phyloP scores from a whole-genome alignment of 2,329 filamentous ascomycete genomes.

The Lecanoromycetidae sp. region DNA sequence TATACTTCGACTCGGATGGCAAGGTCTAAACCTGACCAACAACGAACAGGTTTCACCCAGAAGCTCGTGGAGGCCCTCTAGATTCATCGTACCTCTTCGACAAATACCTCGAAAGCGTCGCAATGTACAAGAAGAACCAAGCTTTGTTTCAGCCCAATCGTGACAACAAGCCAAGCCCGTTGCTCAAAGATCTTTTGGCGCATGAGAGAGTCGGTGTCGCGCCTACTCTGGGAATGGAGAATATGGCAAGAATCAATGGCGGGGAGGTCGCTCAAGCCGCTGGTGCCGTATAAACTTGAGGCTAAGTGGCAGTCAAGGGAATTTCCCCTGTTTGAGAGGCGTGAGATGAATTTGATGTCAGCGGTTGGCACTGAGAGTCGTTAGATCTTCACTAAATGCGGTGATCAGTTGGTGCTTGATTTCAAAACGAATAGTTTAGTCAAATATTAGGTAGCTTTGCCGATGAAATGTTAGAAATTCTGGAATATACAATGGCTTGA shows the following conservation, averaged over 20 bases:
- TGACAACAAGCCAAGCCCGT: conserved; percentile 75
- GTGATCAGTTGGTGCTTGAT: not conserved
- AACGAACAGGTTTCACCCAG: conserved; percentile 99
- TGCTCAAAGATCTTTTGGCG: conserved; percentile 80
- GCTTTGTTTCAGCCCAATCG: conserved; percentile 56
- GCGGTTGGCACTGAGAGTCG: too few species aligned
- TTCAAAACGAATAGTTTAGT: too few species aligned
- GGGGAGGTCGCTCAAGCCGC: conserved; percentile 1
- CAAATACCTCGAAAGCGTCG: conserved; percentile 82
- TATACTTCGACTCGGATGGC: too few species aligned
- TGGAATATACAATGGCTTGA: too few species aligned
- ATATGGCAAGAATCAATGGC: conserved; percentile 23
- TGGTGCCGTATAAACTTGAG: conserved; percentile 5
- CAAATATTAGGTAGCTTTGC: too few species aligned
- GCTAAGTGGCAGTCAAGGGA: too few species aligned
- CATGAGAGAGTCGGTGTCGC: conserved; percentile 91
- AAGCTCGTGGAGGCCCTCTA: conserved; percentile 92
- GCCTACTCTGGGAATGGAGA: conserved; percentile 47
- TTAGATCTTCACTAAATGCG: too few species aligned
- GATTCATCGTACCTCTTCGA: conserved; percentile 95
- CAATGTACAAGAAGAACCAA: conserved; percentile 77
- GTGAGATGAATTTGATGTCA: not conserved
- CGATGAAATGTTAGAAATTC: too few species aligned
- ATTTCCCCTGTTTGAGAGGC: not conserved
- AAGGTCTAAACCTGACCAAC: too few species aligned